Conservation (phyloP, 176 grass and related monocot genomes). For the Triticum urartu region DNA sequence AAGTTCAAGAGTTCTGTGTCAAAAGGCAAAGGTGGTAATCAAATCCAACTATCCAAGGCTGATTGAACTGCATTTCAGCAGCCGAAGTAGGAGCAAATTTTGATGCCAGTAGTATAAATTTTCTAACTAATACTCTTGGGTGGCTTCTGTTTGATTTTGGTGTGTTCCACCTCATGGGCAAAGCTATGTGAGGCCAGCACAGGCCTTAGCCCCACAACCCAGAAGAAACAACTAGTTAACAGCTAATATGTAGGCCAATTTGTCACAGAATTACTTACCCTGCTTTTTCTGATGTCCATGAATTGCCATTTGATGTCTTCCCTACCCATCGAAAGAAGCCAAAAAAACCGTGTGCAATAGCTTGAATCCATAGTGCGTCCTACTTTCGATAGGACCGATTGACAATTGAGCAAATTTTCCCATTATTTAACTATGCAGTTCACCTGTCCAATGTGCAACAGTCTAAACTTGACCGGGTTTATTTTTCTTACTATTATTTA, state of each 20-base stretch:
- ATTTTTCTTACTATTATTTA: neutral
- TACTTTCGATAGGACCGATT: too few species aligned
- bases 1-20: conserved; percentile 19
- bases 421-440: neutral
- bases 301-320: neutral
- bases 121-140: conserved; percentile 11
- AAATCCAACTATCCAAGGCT: conserved; percentile 14
- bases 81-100: neutral
- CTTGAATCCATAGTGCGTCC: too few species aligned
- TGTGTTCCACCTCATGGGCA: neutral
- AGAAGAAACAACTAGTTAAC: neutral
- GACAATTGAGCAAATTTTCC: too few species aligned
- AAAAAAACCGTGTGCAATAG: neutral
- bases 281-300: neutral
- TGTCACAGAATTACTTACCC: conserved; percentile 9
- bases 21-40: neutral
- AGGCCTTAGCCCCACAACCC: neutral
- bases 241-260: neutral
- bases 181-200: neutral
- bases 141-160: neutral
- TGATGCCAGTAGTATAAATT: conserved; percentile 12
- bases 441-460: neutral
- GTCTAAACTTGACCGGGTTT: neutral
- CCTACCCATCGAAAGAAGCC: neutral
- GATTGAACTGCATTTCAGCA: conserved; percentile 26